phyloP scores from a whole-genome alignment of 1,284 basidiomycete genomes.

The Wolfiporia cocos region DNA sequence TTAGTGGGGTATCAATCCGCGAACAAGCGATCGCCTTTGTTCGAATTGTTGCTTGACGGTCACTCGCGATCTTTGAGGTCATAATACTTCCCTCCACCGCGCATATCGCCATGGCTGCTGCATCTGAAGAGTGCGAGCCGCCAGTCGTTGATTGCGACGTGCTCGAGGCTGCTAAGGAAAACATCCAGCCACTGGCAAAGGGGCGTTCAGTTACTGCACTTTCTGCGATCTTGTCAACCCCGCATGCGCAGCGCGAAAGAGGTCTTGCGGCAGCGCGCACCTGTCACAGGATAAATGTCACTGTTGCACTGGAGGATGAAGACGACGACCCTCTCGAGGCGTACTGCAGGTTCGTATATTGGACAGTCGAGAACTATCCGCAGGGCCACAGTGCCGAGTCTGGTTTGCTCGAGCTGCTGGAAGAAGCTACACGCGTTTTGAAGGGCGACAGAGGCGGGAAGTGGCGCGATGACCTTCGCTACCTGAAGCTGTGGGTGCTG shows the following conservation, averaged over 20 bases:
- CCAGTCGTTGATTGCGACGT: conserved; percentile 69
- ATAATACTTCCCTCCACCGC: too few relatives aligned
- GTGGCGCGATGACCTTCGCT: conserved; percentile 70
- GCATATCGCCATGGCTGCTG: conserved; percentile 16
- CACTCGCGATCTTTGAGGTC: too few relatives aligned
- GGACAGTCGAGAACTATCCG: conserved; percentile 67
- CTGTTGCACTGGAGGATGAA: conserved; percentile 48
- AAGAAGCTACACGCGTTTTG: conserved; percentile 75
- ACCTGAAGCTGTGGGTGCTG: conserved; percentile 90
- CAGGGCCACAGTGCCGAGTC: conserved; percentile 64
- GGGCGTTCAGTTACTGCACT: conserved; percentile 71
- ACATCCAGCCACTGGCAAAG: conserved; percentile 71
- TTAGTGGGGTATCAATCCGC: too few relatives aligned
- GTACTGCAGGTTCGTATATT: conserved; percentile 58
- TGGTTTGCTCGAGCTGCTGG: conserved; percentile 76
- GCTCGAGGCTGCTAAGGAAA: conserved; percentile 78
- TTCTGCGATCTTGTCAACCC: conserved; percentile 64
- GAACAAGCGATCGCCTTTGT: too few relatives aligned
- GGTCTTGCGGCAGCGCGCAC: conserved; percentile 58
- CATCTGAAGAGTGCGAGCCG: conserved; percentile 21
- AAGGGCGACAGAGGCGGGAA: conserved; percentile 61
- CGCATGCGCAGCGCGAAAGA: conserved; percentile 65
- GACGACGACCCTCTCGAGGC: conserved; percentile 50
- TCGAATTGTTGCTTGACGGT: too few relatives aligned
- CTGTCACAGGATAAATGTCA: conserved; percentile 47